Evolutionary conservation across 139 green algal genomes (phyloP).

Genomic region (Chlamydomonas incerta): DNA sequence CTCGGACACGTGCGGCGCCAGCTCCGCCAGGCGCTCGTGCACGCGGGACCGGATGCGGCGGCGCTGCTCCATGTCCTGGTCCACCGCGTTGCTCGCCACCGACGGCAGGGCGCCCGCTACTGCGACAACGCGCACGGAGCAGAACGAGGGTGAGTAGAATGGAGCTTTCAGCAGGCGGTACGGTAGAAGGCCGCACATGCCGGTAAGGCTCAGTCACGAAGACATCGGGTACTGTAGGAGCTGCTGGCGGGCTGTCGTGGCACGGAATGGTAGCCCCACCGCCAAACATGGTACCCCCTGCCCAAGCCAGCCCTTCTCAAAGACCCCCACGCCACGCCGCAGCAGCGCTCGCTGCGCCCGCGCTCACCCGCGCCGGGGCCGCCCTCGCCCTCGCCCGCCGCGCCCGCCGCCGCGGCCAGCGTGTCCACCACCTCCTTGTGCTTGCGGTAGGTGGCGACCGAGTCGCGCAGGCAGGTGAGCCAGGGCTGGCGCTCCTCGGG

Average conservation of each 20-base stretch:
- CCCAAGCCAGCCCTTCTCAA: too few relatives aligned
- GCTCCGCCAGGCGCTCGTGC: constrained; percentile 26
- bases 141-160: not conserved
- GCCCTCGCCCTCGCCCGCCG: not conserved
- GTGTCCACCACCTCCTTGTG: constrained; percentile 50
- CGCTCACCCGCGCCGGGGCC: not conserved
- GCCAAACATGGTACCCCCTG: too few relatives aligned
- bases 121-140: not conserved
- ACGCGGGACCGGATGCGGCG: constrained; percentile 26
- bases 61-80: constrained; percentile 42
- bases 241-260: too few relatives aligned
- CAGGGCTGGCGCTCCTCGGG: constrained; percentile 47
- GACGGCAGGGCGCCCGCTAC: not conserved
- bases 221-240: too few relatives aligned
- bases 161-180: too few relatives aligned
- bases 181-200: too few relatives aligned
- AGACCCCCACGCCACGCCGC: too few relatives aligned
- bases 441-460: constrained; percentile 35
- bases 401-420: constrained; percentile 12
- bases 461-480: constrained; percentile 42
- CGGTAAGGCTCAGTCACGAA: too few relatives aligned
- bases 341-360: too few relatives aligned
- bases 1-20: constrained; percentile 53
- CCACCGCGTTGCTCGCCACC: not conserved
- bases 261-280: too few relatives aligned